Conservation (phyloP, 2,329 filamentous ascomycete genomes). For the Diaporthe aspalathi region DNA sequence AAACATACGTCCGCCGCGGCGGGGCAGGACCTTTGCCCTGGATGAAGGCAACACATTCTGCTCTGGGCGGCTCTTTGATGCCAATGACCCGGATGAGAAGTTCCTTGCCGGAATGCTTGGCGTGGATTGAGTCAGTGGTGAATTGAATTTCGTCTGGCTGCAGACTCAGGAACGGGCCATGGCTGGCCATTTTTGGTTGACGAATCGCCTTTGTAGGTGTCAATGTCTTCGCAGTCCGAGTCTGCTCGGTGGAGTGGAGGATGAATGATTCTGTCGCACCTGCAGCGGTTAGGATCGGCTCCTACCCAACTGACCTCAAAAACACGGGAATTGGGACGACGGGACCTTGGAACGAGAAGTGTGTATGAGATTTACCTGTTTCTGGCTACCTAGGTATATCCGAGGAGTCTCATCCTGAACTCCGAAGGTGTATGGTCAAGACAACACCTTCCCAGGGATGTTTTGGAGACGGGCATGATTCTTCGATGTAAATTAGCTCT, state of each 20-base stretch:
- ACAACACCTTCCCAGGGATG: not conserved
- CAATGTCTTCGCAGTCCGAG: not conserved
- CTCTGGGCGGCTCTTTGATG: constrained; percentile 31
- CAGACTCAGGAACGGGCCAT: constrained; percentile 32
- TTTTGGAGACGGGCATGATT: not conserved
- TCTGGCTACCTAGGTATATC: not conserved
- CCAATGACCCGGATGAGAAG: constrained; percentile 29
- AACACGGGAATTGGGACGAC: not conserved
- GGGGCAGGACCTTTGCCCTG: constrained; percentile 27
- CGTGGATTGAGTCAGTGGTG: constrained; percentile 27
- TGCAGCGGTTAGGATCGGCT: not conserved
- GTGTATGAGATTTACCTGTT: not conserved
- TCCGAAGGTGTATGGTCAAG: not conserved
- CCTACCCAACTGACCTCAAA: not conserved
- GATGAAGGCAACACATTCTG: constrained; percentile 25
- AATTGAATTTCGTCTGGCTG: constrained; percentile 33
- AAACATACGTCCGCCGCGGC: constrained; percentile 29
- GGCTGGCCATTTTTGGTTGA: not conserved
- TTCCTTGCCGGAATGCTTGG: constrained; percentile 19
- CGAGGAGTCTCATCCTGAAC: not conserved
- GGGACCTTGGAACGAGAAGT: not conserved
- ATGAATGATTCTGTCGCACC: not conserved
- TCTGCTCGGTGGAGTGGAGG: not conserved
- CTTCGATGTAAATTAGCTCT: not conserved
- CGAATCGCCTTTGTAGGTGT: not conserved